Base-by-base conservation (phyloP, 2,329 filamentous ascomycete genomes). In the Calonectria crousiana region DNA sequence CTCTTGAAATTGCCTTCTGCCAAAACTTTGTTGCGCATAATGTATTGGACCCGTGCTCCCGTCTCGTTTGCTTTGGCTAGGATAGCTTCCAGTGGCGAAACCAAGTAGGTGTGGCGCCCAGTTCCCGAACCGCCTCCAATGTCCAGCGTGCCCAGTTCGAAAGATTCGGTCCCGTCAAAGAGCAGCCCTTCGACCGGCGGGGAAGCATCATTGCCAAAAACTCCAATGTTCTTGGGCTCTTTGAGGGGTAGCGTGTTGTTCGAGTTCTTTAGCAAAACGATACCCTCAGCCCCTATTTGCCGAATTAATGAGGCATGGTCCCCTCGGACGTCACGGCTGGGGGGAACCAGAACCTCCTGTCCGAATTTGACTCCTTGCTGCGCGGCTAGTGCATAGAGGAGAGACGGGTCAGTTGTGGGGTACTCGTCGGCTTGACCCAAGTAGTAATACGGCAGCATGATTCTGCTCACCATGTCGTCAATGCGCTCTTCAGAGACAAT, bases 241-340 rank as follows among this genome's bases (percentile, higher is more conserved):
- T 92, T 20, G 90, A 92, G 81, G 92, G 91, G 8, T 90, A 92
- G 16, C 80, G 92, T 90, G 6, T 90, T 86, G 16, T 83, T 84
- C 38, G 87, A 87, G 34, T 77, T 77, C 44, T 78, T 78, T 10
- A 78, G 62, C 36, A 78, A 74, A 16, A 86, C 82, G 41, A 84
- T 85, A 8, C 82, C 77, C 68, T 84, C 81, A 72, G 86, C 78
- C 71, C 82, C 80, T 69, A 87, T 64, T 76, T 84, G 74, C 72
- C 84, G 72, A 78, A 85, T 79, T 74, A 83, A 30, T 52, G 75
- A 28, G 49, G 73, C 72, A 78, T 86, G 79, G 69, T 83, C 49
- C 44, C 77, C 78, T 14, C 81, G 84, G 1, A 82, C 85, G 30
- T 86, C 81, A 16, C 80, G 77, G 18, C 67, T 68, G 2, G 67